Evolutionary conservation across 257 asterid species (phyloP).

Genomic region (Henckelia pumila): DNA sequence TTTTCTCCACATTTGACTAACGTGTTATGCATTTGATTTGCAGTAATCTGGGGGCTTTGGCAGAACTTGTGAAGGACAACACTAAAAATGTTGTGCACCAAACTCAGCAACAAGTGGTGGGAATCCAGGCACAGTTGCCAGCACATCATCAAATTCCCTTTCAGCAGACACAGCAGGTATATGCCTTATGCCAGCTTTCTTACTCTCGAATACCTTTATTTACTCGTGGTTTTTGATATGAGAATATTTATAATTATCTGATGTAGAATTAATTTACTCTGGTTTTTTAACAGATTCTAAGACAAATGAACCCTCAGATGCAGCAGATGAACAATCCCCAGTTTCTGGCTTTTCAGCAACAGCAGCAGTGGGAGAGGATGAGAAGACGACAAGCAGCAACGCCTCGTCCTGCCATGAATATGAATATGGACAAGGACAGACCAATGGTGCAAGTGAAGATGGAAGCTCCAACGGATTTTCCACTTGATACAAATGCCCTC

Average conservation of each 20-base stretch:
- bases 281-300: conserved; percentile 45
- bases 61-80: conserved; percentile 81
- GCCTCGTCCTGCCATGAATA: conserved; percentile 66
- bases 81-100: conserved; percentile 57
- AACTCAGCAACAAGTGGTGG: conserved; percentile 61
- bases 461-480: conserved; percentile 75
- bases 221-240: neutral
- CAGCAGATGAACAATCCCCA: conserved; percentile 71
- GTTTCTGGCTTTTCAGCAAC: conserved; percentile 67
- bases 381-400: conserved; percentile 67
- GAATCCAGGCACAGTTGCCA: conserved; percentile 67
- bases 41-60: conserved; percentile 70
- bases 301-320: conserved; percentile 78
- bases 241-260: neutral
- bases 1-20: conserved; percentile 17
- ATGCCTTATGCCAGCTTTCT: conserved; percentile 20
- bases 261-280: conserved; percentile 12
- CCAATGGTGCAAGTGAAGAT: conserved; percentile 88
- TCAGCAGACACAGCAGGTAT: conserved; percentile 74
- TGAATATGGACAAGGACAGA: conserved; percentile 71
- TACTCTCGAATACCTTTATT: conserved; percentile 3
- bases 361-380: conserved; percentile 80
- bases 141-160: conserved; percentile 59
- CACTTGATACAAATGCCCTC: conserved; percentile 61
- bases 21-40: conserved; percentile 24